Evolutionary conservation across 2,329 filamentous ascomycete genomes (phyloP).

Genomic region (Microdochium bolleyi): DNA sequence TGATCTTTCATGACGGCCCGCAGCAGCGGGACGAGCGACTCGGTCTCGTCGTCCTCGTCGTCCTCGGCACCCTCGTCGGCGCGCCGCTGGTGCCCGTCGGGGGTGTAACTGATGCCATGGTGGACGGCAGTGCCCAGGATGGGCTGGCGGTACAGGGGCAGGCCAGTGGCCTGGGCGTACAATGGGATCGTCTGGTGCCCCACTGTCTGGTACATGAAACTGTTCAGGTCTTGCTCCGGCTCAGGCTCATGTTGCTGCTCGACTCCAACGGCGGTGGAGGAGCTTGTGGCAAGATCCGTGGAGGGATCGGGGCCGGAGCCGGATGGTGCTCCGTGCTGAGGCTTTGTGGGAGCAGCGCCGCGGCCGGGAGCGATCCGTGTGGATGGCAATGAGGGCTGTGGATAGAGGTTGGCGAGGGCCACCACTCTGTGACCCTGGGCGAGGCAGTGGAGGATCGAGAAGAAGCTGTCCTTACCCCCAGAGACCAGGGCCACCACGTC

Average conservation of each 20-base stretch:
- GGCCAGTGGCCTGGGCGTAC: constrained; percentile 68
- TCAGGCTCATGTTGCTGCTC: too few species aligned
- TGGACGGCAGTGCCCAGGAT: constrained; percentile 68
- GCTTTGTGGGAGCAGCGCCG: constrained; percentile 3
- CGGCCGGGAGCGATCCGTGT: constrained; percentile 1
- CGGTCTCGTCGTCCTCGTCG: constrained; percentile 67
- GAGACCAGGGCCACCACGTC: constrained; percentile 91
- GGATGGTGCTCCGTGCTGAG: constrained; percentile 5
- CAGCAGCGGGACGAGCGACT: constrained; percentile 76
- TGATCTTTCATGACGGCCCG: constrained; percentile 55
- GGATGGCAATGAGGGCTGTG: constrained; percentile 21
- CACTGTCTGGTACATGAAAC: constrained; percentile 99
- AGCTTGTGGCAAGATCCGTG: constrained; percentile 10
- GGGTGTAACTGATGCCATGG: constrained; percentile 61
- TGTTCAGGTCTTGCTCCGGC: constrained; percentile 68
- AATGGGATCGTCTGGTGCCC: constrained; percentile 82
- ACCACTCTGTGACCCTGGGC: constrained; percentile 78
- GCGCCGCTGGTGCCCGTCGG: constrained; percentile 7
- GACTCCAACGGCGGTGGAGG: constrained; percentile 16
- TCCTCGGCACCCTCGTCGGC: constrained; percentile 2
- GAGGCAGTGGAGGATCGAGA: constrained; percentile 82
- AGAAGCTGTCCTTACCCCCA: constrained; percentile 95
- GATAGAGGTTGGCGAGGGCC: constrained; percentile 83
- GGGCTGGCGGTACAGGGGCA: constrained; percentile 76
- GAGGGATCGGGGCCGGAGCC: background rate